Percentiles rank a stretch among this genome's conserved stretches.
Evolutionary conservation across 139 green algal genomes (phyloP).

Genomic region (Ettlia oleoabundans): DNA sequence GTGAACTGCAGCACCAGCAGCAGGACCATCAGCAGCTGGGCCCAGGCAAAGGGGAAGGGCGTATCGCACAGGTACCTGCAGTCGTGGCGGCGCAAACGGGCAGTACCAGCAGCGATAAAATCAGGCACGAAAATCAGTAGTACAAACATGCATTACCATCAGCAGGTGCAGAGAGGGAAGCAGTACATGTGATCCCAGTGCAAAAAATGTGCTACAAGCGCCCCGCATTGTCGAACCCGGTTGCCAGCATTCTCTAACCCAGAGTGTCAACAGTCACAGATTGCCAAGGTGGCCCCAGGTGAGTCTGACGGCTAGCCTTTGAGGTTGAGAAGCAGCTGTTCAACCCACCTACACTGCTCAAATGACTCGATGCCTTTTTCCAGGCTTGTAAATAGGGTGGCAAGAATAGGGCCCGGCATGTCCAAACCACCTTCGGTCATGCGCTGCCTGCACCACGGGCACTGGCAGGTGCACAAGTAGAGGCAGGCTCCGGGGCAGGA

Average conservation of each 20-base stretch:
- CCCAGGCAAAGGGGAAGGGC: constrained; percentile 75
- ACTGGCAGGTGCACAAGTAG: not conserved
- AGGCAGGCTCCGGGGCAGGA: not conserved
- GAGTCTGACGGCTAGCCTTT: no score
- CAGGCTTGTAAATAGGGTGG: constrained; percentile 16
- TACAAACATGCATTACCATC: not conserved
- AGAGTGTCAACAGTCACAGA: no score
- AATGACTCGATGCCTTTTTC: constrained; percentile 34
- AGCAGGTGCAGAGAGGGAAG: not conserved
- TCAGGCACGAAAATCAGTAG: not conserved
- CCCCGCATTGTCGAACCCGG: no score
- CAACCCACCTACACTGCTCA: constrained; percentile 31
- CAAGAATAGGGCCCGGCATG: constrained; percentile 40
- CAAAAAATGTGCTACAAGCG: no score
- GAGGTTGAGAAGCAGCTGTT: not conserved
- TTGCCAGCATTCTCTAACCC: no score
- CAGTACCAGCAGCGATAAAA: not conserved
- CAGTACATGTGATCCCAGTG: no score
- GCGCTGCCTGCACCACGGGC: constrained; percentile 1
- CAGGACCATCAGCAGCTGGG: constrained; percentile 62
- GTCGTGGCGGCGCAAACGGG: not conserved
- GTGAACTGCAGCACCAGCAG: constrained; percentile 53
- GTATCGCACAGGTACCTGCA: constrained; percentile 57
- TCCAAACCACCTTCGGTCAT: constrained; percentile 39
- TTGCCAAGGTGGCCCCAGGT: no score